These are phyloP conservation scores for Alliaria petiolata DNA, from an alignment of 345 rosid genomes.

Conservation along the genomic window DNA sequence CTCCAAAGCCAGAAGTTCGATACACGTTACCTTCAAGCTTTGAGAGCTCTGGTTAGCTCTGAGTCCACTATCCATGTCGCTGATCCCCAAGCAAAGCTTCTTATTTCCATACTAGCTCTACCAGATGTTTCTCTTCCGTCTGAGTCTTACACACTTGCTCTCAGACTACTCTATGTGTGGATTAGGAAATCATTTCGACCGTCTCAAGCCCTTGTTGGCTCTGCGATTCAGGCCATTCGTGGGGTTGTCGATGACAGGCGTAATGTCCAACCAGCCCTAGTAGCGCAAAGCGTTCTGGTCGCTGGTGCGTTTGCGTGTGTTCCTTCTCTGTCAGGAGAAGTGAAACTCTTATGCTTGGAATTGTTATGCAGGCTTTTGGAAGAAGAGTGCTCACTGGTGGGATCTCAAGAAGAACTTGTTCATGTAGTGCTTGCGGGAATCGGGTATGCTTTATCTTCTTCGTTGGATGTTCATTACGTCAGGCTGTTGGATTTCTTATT, in stretches of 20 bases:
- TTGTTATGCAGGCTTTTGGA: constrained; percentile 59
- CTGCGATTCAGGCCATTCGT: constrained; percentile 53
- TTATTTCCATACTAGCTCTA: constrained; percentile 58
- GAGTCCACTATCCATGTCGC: constrained; percentile 79
- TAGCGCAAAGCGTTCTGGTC: constrained; percentile 61
- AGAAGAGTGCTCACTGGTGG: constrained; percentile 39
- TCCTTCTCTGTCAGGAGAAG: constrained; percentile 46
- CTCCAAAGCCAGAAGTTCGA: constrained; percentile 49
- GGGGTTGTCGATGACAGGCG: constrained; percentile 32
- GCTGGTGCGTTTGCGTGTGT: constrained; percentile 67
- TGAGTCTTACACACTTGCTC: constrained; percentile 59
- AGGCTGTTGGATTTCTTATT: constrained; percentile 53
- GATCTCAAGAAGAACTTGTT: constrained; percentile 37
- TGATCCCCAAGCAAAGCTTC: constrained; percentile 90
- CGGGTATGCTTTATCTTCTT: constrained; percentile 74
- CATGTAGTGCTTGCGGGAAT: constrained; percentile 73
- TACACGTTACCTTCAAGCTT: constrained; percentile 56
- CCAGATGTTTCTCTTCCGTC: constrained; percentile 37
- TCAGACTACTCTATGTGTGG: constrained; percentile 83
- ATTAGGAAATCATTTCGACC: constrained; percentile 79
- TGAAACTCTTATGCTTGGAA: constrained; percentile 54
- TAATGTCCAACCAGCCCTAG: constrained; percentile 40
- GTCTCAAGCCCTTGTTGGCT: constrained; percentile 51
- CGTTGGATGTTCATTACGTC: constrained; percentile 38
- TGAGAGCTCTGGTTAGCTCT: constrained; percentile 56